These are phyloP conservation scores for Lizonia empirigonia DNA, from an alignment of 2,329 filamentous ascomycete genomes.

Conservation along the genomic window DNA sequence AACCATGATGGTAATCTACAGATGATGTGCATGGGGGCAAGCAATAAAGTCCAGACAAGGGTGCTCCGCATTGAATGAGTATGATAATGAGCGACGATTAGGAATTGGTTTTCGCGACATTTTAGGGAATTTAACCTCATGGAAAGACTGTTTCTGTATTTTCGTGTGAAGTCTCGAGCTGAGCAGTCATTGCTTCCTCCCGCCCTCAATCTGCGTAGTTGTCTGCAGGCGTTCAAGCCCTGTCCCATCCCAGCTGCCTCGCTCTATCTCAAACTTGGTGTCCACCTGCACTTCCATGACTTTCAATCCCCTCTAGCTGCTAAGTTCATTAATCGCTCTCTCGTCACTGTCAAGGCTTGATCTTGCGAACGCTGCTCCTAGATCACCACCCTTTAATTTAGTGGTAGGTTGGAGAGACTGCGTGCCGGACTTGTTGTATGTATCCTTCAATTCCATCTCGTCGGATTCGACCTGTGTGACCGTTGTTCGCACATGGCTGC, in stretches of 20 bases:
- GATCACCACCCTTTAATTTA: conserved; percentile 3
- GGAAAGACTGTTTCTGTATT: not conserved
- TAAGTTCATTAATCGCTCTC: conserved; percentile 15
- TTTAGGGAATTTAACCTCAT: not conserved
- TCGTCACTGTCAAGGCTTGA: conserved; percentile 30
- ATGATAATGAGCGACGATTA: not conserved
- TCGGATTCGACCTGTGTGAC: conserved; percentile 16
- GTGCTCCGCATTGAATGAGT: not conserved
- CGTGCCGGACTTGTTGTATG: conserved; percentile 18
- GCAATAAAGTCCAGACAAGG: no score
- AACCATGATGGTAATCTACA: no score
- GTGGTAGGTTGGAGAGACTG: conserved; percentile 10
- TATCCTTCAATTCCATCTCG: conserved; percentile 30
- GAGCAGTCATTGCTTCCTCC: not conserved
- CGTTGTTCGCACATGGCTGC: conserved; percentile 15
- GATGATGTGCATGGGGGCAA: not conserved
- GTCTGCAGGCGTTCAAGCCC: conserved; percentile 5
- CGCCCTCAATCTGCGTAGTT: conserved; percentile 18
- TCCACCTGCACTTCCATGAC: conserved; percentile 34
- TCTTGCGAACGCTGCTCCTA: conserved; percentile 6
- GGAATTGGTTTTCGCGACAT: not conserved
- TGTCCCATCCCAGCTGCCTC: conserved; percentile 23
- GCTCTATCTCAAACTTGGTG: conserved; percentile 37
- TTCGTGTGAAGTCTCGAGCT: not conserved
- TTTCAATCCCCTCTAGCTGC: conserved; percentile 18